Percentiles rank a stretch among this genome's conserved stretches.
These are phyloP conservation scores for Globisporangium canariense DNA, from an alignment of 352 stramenopile species.

Conservation along the genomic window DNA sequence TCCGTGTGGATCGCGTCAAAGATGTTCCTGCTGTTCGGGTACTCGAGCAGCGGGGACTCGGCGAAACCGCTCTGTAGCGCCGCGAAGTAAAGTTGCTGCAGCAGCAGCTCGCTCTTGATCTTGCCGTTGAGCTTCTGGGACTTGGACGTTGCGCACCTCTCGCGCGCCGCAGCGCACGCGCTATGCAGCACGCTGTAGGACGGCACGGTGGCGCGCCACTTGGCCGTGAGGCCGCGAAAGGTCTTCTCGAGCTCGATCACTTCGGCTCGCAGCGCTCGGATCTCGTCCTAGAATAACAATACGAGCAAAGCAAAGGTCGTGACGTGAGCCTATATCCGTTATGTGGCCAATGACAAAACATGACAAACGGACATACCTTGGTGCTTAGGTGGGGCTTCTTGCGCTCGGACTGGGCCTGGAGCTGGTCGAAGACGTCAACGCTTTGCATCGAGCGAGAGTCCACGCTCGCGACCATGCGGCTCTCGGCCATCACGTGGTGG, in stretches of 20 bases:
- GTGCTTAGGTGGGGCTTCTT: background rate
- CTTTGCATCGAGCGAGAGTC: background rate
- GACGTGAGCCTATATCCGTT: too few relatives aligned
- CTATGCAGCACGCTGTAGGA: background rate
- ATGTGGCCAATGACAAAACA: too few relatives aligned
- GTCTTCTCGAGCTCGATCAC: background rate
- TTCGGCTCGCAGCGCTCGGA: background rate
- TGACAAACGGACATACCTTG: background rate
- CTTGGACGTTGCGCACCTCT: background rate
- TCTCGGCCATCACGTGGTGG: background rate
- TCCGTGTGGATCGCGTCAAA: slow-evolving; percentile 3
- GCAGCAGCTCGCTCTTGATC: background rate
- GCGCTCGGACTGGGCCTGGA: background rate
- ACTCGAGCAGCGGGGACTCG: slow-evolving; percentile 1
- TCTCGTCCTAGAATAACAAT: background rate
- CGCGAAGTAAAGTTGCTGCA: background rate
- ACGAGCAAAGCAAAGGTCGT: too few relatives aligned
- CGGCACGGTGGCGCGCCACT: background rate
- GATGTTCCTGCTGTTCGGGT: background rate
- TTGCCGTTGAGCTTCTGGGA: background rate
- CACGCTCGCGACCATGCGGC: background rate
- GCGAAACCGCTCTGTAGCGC: slow-evolving; percentile 2
- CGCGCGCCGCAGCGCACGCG: background rate
- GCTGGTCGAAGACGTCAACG: background rate
- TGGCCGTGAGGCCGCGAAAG: background rate